A percentile compares a stretch with the other conserved stretches of the same genome.
Evolutionary conservation across 1,139 yeast genomes (phyloP).

Genomic region (Pneumocystis carinii): DNA sequence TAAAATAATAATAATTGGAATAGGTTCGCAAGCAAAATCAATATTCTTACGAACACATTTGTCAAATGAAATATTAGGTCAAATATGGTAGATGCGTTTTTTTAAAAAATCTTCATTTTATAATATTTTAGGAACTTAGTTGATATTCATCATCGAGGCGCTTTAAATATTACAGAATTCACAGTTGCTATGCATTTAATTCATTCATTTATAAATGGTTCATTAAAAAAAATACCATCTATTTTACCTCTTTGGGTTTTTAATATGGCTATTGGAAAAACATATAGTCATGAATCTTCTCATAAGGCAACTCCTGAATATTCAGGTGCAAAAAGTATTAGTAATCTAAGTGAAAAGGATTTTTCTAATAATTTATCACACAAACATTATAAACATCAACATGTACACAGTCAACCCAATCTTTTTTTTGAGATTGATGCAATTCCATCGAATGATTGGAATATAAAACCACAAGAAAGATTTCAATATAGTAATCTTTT

Average conservation of each 20-base stretch:
- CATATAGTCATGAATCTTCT: slow-evolving; percentile 3
- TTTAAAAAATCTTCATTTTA: neutral
- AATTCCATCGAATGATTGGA: slow-evolving; percentile 32
- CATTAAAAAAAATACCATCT: slow-evolving; percentile 52
- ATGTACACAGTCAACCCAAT: slow-evolving; percentile 15
- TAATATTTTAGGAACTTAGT: slow-evolving; percentile 34
- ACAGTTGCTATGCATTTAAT: slow-evolving; percentile 91
- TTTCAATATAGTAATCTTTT: slow-evolving; percentile 69
- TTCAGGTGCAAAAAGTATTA: slow-evolving; percentile 4
- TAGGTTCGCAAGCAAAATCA: slow-evolving; percentile 40
- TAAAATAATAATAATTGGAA: neutral
- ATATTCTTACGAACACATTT: slow-evolving; percentile 79
- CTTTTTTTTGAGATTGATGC: slow-evolving; percentile 12
- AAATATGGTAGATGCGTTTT: slow-evolving; percentile 44
- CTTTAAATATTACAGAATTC: slow-evolving; percentile 57
- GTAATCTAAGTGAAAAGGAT: slow-evolving; percentile 12
- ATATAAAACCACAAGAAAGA: slow-evolving; percentile 49
- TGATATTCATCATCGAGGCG: slow-evolving; percentile 61
- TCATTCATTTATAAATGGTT: slow-evolving; percentile 61
- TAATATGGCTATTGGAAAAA: slow-evolving; percentile 39
- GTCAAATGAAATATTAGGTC: slow-evolving; percentile 61
- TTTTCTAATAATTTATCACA: slow-evolving; percentile 5
- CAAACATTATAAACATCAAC: slow-evolving; percentile 2
- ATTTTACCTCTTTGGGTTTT: slow-evolving; percentile 45
- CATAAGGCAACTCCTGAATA: slow-evolving; percentile 14